phyloP scores from a whole-genome alignment of 2,329 filamentous ascomycete species.

The Daldinia sp. region DNA sequence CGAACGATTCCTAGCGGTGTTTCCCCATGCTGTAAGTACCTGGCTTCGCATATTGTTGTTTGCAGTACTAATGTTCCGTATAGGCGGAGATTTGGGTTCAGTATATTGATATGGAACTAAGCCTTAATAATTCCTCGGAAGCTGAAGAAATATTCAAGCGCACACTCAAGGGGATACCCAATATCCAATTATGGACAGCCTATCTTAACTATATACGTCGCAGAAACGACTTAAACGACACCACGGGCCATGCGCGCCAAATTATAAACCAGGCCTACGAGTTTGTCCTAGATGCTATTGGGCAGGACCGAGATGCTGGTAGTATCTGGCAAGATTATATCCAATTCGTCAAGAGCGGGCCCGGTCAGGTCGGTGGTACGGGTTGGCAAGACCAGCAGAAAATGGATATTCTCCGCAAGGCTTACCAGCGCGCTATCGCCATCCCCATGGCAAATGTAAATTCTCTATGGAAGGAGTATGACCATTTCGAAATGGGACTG shows the following conservation, averaged over 20 bases:
- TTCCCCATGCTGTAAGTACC: slow-evolving; percentile 85
- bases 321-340: slow-evolving; percentile 95
- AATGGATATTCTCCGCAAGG: slow-evolving; percentile 91
- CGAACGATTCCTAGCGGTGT: slow-evolving; percentile 85
- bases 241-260: slow-evolving; percentile 76
- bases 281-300: slow-evolving; percentile 88
- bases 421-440: slow-evolving; percentile 88
- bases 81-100: slow-evolving; percentile 92
- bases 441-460: slow-evolving; percentile 87
- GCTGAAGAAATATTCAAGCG: slow-evolving; percentile 86
- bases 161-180: slow-evolving; percentile 79
- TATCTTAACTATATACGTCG: slow-evolving; percentile 97
- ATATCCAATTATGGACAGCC: slow-evolving; percentile 87
- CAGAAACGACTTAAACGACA: slow-evolving; percentile 86
- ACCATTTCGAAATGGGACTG: slow-evolving; percentile 91
- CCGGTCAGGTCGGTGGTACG: slow-evolving; percentile 83
- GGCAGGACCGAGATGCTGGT: slow-evolving; percentile 89
- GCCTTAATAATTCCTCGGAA: slow-evolving; percentile 80
- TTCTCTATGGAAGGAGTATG: slow-evolving; percentile 95
- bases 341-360: slow-evolving; percentile 87
- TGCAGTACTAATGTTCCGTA: slow-evolving; percentile 46
- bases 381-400: slow-evolving; percentile 98
- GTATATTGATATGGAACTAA: slow-evolving; percentile 89
- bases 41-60: background rate
- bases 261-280: slow-evolving; percentile 89